A percentile compares a stretch with the other conserved stretches of the same genome.
Conservation (phyloP, 2,329 filamentous ascomycete genomes). For the Stachybotrys chartarum region DNA sequence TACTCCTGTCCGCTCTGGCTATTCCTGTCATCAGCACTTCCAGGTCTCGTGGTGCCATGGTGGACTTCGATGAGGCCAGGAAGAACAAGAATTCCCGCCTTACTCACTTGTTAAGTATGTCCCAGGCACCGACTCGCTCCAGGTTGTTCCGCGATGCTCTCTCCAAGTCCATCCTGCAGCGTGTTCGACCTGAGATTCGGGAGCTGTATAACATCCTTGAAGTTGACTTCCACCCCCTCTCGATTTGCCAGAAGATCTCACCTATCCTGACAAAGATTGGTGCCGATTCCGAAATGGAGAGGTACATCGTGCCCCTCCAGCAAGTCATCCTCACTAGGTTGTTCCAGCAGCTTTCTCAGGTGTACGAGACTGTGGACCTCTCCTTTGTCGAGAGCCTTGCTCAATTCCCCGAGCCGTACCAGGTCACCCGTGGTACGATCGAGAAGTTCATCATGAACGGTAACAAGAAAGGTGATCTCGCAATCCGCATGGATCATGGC, state of each 20-base stretch:
- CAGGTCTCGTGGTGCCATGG: constrained; percentile 87
- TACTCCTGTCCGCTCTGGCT: constrained; percentile 88
- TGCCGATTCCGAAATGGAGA: constrained; percentile 90
- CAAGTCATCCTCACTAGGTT: constrained; percentile 97
- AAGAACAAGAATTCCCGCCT: constrained; percentile 99
- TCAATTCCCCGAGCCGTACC: constrained; percentile 92
- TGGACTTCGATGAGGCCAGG: constrained; percentile 92
- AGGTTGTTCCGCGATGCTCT: constrained; percentile 93
- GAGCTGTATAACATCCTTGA: constrained; percentile 98
- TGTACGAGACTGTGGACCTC: constrained; percentile 96
- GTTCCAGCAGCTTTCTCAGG: constrained; percentile 98
- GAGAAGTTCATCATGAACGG: constrained; percentile 99
- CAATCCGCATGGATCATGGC: constrained; percentile 92
- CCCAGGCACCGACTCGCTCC: constrained; percentile 76
- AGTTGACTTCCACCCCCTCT: constrained; percentile 97
- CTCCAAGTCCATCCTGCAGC: constrained; percentile 89
- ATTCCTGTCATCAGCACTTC: constrained; percentile 99
- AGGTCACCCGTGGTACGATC: constrained; percentile 82
- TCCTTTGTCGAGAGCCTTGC: constrained; percentile 89
- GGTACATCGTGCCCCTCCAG: constrained; percentile 91
- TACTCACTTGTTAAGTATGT: constrained; percentile 93
- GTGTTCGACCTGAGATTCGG: constrained; percentile 87
- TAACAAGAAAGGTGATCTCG: constrained; percentile 98
- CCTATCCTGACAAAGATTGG: constrained; percentile 93
- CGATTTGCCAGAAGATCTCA: constrained; percentile 98